Conservation (phyloP, 1,284 basidiomycete genomes). For the Heterobasidion annosum region DNA sequence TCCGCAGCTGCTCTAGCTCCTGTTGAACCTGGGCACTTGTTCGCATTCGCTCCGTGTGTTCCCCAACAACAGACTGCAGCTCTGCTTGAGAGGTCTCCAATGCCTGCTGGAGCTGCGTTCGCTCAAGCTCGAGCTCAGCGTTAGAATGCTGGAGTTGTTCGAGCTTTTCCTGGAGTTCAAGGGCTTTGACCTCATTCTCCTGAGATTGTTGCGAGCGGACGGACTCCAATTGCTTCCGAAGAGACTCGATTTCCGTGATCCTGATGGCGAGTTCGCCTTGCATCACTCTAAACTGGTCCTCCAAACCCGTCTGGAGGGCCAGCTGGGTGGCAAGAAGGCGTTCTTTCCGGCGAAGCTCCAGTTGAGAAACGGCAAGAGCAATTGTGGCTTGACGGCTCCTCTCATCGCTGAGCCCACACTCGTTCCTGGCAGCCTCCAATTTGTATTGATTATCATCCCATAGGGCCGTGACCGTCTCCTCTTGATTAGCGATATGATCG, state of each 20-base stretch:
- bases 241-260: constrained; percentile 18
- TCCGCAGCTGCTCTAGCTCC: constrained; percentile 25
- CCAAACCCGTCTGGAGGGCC: constrained; percentile 2
- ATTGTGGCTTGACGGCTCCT: constrained; percentile 19
- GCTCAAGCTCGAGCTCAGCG: constrained; percentile 2
- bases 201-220: constrained; percentile 10
- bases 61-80: neutral
- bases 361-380: constrained; percentile 22
- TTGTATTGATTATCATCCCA: constrained; percentile 4
- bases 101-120: constrained; percentile 5
- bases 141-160: constrained; percentile 5
- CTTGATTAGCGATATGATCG: neutral
- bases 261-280: constrained; percentile 16
- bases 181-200: neutral
- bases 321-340: neutral
- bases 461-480: neutral
- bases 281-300: constrained; percentile 9
- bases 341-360: constrained; percentile 7
- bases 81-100: constrained; percentile 6
- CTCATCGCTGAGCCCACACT: constrained; percentile 3
- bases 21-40: constrained; percentile 1
- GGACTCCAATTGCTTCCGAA: constrained; percentile 16
- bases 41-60: constrained; percentile 3
- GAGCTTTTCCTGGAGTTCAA: constrained; percentile 2
- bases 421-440: constrained; percentile 6